These are phyloP conservation scores for Choiromyces venosus DNA, from an alignment of 495 filamentous ascomycete species.

Conservation along the genomic window DNA sequence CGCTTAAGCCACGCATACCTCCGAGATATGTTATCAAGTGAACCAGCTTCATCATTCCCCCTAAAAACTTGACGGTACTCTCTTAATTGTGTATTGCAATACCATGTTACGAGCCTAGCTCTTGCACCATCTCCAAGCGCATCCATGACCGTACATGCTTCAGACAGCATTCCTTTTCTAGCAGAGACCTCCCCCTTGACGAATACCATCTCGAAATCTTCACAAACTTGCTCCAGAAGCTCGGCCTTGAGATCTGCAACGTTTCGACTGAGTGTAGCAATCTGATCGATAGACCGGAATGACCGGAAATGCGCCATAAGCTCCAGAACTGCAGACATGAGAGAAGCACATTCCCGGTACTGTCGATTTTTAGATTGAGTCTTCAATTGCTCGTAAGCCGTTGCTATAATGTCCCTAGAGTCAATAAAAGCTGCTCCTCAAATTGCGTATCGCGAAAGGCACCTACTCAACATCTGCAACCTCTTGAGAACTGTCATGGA, in stretches of 20 bases:
- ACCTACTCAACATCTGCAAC: slow-evolving; percentile 83
- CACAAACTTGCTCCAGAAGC: slow-evolving; percentile 91
- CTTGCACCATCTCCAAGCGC: slow-evolving; percentile 85
- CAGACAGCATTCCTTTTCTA: slow-evolving; percentile 64
- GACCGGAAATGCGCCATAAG: slow-evolving; percentile 98
- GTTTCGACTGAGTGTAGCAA: slow-evolving; percentile 85
- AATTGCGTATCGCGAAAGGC: background rate
- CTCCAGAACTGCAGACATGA: slow-evolving; percentile 93
- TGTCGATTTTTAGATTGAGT: slow-evolving; percentile 77
- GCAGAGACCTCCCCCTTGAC: slow-evolving; percentile 77
- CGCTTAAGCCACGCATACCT: slow-evolving; percentile 94
- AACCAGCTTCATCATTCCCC: slow-evolving; percentile 94
- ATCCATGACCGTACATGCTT: slow-evolving; percentile 92
- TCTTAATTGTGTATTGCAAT: slow-evolving; percentile 92
- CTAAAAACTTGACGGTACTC: slow-evolving; percentile 91
- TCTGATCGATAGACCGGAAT: slow-evolving; percentile 95
- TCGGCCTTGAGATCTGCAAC: slow-evolving; percentile 93
- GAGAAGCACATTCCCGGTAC: slow-evolving; percentile 91
- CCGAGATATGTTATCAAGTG: slow-evolving; percentile 91
- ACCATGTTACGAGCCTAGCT: slow-evolving; percentile 83
- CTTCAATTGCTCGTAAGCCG: slow-evolving; percentile 91
- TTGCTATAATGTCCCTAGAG: slow-evolving; percentile 47
- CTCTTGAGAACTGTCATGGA: slow-evolving; percentile 98
- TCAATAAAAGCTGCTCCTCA: slow-evolving; percentile 8
- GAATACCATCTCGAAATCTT: slow-evolving; percentile 94